Base-by-base conservation (phyloP, 106 monocot species). In the Narthecium ossifragum region DNA sequence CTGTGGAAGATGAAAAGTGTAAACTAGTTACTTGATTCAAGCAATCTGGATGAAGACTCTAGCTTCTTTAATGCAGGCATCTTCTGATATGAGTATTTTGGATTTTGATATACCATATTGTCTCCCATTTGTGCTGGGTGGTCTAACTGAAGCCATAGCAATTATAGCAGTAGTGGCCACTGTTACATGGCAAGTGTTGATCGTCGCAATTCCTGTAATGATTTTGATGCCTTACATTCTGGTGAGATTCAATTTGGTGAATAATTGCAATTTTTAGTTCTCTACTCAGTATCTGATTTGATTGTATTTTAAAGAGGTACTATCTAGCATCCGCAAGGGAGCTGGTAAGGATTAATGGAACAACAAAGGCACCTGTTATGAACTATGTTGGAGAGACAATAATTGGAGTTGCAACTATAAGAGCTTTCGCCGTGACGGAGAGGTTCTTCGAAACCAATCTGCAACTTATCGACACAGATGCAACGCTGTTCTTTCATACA, bases 271-370 rank as follows among this genome's bases (percentile, higher is more conserved):
- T n/a, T n/a, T n/a, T n/a, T n/a, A n/a, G n/a, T n/a, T n/a, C n/a
- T n/a, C n/a, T n/a, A n/a, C n/a, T n/a, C n/a, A n/a, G n/a, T n/a
- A n/a, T n/a, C n/a, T 11, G 22, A 51, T 34, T 20, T 3, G 28
- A 1, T 53, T 55, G 20, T 14, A 61, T 0, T 66, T 43, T 62
- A 49, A 52, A 90, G 85, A 70, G 67, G 57, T 90, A 85, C 58
- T 85, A 90, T 59, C 57, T 85, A 57, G 70, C 79, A 4, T 82
- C 90, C 0, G 85, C 90, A 40, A 79, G 85, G 61, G 82, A 90
- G 64, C 67, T 90, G 3, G 82, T 85, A 41, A 79, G 90, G 51
- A 85, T 90, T 51, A 90, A 90, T 57, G 90, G 90, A 55, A 90
- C 90, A 13, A 90, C 90, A 21, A 90, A 90, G 54, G 85, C 90